Base-by-base conservation (phyloP, 345 rosid species). In the Capsella bursapastoris region DNA sequence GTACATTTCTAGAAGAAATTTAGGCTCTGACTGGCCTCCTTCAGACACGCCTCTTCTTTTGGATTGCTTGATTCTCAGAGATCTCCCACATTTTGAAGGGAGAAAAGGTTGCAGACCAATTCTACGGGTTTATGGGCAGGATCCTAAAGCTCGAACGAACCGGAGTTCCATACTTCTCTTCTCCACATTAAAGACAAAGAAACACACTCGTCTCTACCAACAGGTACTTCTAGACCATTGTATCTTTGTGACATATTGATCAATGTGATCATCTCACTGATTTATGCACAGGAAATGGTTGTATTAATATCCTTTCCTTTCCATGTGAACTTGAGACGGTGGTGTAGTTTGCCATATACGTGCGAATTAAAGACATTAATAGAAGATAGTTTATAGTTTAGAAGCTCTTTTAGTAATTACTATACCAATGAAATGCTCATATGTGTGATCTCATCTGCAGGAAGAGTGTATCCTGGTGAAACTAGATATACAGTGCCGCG, bases 11-110 rank as follows among this genome's bases (percentile, higher is more conserved):
- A 88, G 98, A 84, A 85, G 98, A 79, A 92, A 84, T 75, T 71
- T 92, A 76, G 85, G 92, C 70, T 76, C 93, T 77, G 98, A 90
- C 53, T 90, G 99, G 97, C 98, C 99, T 82, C 99, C 98, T 27
- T 82, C 94, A 11, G 98, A 89, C 76, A 90, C 91, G 0, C 98
- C 97, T 60, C 84, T 95, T 64, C 81, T 89, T 83, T 77, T 95
- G 71, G 96, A 92, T 81, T 95, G 94, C 58, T 76, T 95, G 79
- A 95, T 89, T 77, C 86, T 95, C 49, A 87, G 94, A 79, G 78
- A 84, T 75, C 88, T 92, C 79, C 99, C 98, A 12, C 68, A 76
- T 72, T 88, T 85, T 66, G 92, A 86, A 52, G 92, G 91, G 65
- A 86, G 84, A 22, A 84, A 79, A 72, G 92, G 97, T 45, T 95